These are phyloP conservation scores for Aspergillus novofumigatus DNA, from an alignment of 2,329 filamentous ascomycete species.

Conservation along the genomic window DNA sequence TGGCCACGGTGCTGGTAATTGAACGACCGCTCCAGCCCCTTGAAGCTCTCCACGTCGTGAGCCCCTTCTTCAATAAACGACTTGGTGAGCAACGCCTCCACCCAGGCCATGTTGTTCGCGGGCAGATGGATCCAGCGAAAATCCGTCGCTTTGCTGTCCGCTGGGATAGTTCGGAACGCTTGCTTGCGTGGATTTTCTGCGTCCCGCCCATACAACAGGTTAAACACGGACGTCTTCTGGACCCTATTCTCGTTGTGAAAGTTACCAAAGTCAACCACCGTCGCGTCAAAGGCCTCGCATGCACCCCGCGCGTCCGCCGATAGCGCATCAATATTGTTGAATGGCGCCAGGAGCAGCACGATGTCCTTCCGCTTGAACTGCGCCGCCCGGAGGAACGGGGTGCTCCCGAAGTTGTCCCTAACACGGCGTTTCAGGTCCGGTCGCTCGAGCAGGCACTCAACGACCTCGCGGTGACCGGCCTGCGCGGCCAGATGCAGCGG, in stretches of 20 bases:
- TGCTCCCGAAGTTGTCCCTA: slow-evolving; percentile 38
- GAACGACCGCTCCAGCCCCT: slow-evolving; percentile 58
- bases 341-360: slow-evolving; percentile 32
- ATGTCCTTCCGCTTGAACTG: slow-evolving; percentile 38
- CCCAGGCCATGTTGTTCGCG: slow-evolving; percentile 56
- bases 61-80: slow-evolving; percentile 60
- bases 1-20: slow-evolving; percentile 59
- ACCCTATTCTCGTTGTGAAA: slow-evolving; percentile 43
- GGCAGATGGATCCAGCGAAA: slow-evolving; percentile 54
- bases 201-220: slow-evolving; percentile 51
- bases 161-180: slow-evolving; percentile 44
- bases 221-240: slow-evolving; percentile 47
- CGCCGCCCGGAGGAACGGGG: slow-evolving; percentile 38
- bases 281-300: slow-evolving; percentile 49
- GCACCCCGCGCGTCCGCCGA: slow-evolving; percentile 41
- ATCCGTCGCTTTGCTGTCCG: slow-evolving; percentile 45
- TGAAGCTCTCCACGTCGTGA: slow-evolving; percentile 61
- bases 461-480: slow-evolving; percentile 35
- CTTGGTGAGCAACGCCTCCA: slow-evolving; percentile 60
- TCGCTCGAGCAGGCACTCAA: slow-evolving; percentile 32
- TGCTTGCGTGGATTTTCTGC: slow-evolving; percentile 43
- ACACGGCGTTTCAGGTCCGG: slow-evolving; percentile 29
- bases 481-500: slow-evolving; percentile 39
- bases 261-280: slow-evolving; percentile 51
- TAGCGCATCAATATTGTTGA: slow-evolving; percentile 34